Conservation (phyloP, 352 stramenopile species). For the Phytophthora europaea region DNA sequence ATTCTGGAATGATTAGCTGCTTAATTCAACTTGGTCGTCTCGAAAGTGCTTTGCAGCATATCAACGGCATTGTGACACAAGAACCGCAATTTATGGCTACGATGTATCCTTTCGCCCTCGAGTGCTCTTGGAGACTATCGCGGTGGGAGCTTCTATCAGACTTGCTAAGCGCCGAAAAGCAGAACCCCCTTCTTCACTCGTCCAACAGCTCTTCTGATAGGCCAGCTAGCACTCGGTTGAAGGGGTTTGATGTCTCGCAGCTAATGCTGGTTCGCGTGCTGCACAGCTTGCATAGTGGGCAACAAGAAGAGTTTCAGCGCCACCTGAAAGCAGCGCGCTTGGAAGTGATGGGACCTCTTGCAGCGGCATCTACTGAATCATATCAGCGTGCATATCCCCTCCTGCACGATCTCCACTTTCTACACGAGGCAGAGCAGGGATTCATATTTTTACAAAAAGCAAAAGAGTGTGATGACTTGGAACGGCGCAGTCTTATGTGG, state of each 20-base stretch:
- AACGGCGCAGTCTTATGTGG: constrained; percentile 57
- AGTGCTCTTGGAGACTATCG: constrained; percentile 89
- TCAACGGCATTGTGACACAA: constrained; percentile 86
- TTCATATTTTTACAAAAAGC: constrained; percentile 63
- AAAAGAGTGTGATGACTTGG: constrained; percentile 31
- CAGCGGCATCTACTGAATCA: constrained; percentile 76
- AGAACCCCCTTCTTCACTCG: constrained; percentile 65
- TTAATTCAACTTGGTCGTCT: constrained; percentile 87
- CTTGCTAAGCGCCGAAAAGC: constrained; percentile 79
- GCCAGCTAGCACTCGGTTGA: constrained; percentile 46
- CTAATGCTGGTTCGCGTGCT: constrained; percentile 86
- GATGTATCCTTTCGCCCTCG: constrained; percentile 83
- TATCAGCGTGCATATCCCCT: constrained; percentile 84
- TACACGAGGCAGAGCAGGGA: constrained; percentile 80
- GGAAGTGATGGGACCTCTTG: constrained; percentile 77
- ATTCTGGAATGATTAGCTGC: constrained; percentile 85
- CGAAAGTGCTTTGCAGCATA: constrained; percentile 88
- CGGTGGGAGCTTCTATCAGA: constrained; percentile 85
- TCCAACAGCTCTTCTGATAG: constrained; percentile 33
- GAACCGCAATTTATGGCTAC: constrained; percentile 83
- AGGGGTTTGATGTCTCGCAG: constrained; percentile 78
- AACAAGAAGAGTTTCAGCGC: constrained; percentile 64
- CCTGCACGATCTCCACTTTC: constrained; percentile 80
- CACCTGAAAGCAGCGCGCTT: constrained; percentile 73
- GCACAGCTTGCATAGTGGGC: constrained; percentile 72